Base-by-base conservation (phyloP, 2,329 filamentous ascomycete genomes). In the Phoma sp. region DNA sequence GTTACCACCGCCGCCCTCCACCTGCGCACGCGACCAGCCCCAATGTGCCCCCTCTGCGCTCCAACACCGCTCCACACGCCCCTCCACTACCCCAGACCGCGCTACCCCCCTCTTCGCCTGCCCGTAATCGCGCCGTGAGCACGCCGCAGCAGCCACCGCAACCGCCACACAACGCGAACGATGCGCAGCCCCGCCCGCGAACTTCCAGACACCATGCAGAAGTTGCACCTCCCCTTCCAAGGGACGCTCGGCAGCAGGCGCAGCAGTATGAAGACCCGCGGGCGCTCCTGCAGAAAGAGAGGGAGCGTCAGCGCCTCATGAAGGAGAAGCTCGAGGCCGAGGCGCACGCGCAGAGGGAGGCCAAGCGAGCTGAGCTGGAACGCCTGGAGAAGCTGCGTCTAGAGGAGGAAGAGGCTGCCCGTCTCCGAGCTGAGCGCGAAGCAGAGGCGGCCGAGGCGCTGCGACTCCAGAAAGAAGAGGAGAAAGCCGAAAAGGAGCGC, bases 1-100 rank as follows among this genome's bases (percentile, higher is more conserved):
- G 75, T 60, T 77, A 77, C 57, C 75, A 75, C 55, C 71, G 74
- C 46, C 68, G 74, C 2, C 70, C 72, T 19, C 54, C 61, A 12
- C 61, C 63, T 4, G 64, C 71, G 47, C 61, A 71, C 56, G 61
- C 63, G 59, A 61, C 65, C 57, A 60, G 62, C 39, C 53, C 67
- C 19, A 63, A 64, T 33, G 51, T 63, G 31, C 60, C 69, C n/a
- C 59, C 69, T 25, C 58, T 56, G 17, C 65, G 64, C 50, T 61
- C 68, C 32, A 64, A 63, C 24, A 71, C 67, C 9, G 55, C 66
- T 33, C 63, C 65, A 32, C 58, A 65, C 21, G 32, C 22, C 22
- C 49, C 60, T 29, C 48, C 58, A 38, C 52, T 60, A 31, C 51
- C 61, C 21, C 51, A 56, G 39, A 46, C 45, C 32, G 12, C 63